A percentile compares a stretch with the other conserved stretches of the same genome.
phyloP scores from a whole-genome alignment of 2,329 filamentous ascomycete species.

The Diplodia mutila region DNA sequence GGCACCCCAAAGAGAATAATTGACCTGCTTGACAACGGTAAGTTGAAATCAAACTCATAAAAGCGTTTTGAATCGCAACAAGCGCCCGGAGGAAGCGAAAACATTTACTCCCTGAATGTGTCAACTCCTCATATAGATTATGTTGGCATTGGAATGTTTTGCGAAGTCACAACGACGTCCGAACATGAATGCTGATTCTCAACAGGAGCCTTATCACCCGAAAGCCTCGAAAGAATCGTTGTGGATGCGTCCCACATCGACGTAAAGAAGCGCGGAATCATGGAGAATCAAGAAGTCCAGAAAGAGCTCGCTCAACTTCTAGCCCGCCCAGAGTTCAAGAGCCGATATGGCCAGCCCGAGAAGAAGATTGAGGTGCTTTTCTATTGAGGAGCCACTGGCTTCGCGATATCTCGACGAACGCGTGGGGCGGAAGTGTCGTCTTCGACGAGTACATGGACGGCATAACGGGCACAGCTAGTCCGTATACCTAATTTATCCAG shows the following conservation, averaged over 20 bases:
- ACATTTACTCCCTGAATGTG: neutral
- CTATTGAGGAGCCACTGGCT: slow-evolving; percentile 21
- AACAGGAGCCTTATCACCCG: slow-evolving; percentile 69
- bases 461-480: neutral
- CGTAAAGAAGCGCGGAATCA: slow-evolving; percentile 87
- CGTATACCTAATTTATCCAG: neutral
- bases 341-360: slow-evolving; percentile 59
- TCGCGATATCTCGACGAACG: neutral
- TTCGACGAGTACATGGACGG: neutral
- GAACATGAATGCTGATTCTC: slow-evolving; percentile 27
- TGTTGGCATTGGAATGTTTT: neutral
- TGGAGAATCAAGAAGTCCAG: slow-evolving; percentile 94
- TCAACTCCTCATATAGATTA: neutral
- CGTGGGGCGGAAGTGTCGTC: neutral
- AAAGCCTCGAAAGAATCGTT: slow-evolving; percentile 75
- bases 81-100: neutral
- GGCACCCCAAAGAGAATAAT: slow-evolving; percentile 84
- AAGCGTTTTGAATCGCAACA: neutral
- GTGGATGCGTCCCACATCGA: slow-evolving; percentile 93
- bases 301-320: slow-evolving; percentile 78
- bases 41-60: slow-evolving; percentile 33
- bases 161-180: neutral
- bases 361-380: slow-evolving; percentile 27
- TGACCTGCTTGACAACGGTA: slow-evolving; percentile 81
- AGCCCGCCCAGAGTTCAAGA: slow-evolving; percentile 70